A percentile compares a stretch with the other conserved stretches of the same genome.
These are phyloP conservation scores for Fusarium denticulatum DNA, from an alignment of 2,329 filamentous ascomycete genomes.

Conservation along the genomic window DNA sequence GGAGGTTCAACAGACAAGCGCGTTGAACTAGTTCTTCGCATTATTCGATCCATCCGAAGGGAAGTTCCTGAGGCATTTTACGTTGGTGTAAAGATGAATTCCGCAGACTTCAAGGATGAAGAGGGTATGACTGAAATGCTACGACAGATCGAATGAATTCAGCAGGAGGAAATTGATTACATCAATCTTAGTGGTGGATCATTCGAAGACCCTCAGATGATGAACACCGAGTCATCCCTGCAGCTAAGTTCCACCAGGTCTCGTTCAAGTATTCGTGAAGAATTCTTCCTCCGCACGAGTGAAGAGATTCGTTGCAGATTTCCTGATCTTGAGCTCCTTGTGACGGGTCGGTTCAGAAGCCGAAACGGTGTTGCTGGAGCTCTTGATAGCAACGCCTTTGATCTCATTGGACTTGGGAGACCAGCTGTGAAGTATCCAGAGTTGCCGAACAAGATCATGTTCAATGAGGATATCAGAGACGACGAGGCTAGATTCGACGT, in stretches of 20 bases:
- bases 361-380: neutral
- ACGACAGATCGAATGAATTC: neutral
- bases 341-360: neutral
- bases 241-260: accelerated
- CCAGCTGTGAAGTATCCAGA: neutral
- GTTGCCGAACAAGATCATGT: neutral
- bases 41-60: neutral
- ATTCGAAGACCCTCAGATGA: neutral
- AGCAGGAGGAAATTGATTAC: neutral
- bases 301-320: neutral
- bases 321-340: neutral
- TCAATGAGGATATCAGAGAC: accelerated
- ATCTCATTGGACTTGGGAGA: neutral
- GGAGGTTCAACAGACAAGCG: neutral
- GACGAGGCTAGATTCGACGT: neutral
- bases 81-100: neutral
- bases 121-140: neutral
- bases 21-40: neutral
- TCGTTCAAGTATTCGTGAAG: accelerated
- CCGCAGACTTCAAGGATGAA: neutral
- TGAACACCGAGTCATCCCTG: neutral
- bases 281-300: neutral
- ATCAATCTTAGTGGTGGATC: neutral
- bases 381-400: neutral
- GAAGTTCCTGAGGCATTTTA: neutral